Conservation (phyloP, 306 rosid genomes). For the Oemleria cerasiformis region DNA sequence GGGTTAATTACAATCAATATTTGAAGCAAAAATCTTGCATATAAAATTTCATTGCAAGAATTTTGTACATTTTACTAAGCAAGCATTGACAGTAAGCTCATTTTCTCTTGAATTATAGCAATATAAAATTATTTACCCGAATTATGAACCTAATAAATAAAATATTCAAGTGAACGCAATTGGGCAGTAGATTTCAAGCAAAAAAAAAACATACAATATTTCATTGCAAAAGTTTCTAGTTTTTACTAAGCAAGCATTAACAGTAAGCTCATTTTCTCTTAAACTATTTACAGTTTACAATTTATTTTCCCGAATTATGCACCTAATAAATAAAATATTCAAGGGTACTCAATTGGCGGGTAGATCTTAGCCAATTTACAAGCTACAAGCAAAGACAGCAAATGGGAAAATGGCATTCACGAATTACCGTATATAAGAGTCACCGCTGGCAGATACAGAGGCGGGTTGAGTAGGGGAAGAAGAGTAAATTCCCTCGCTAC, state of each 20-base stretch:
- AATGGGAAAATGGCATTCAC: constrained; percentile 3
- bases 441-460: constrained; percentile 41
- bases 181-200: neutral
- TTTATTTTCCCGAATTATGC: neutral
- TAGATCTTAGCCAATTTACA: neutral
- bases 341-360: neutral
- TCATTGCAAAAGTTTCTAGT: neutral
- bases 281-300: neutral
- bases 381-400: neutral
- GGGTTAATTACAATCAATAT: neutral
- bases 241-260: neutral
- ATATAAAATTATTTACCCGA: neutral
- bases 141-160: neutral
- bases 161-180: neutral
- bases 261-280: neutral
- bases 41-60: neutral
- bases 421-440: constrained; percentile 65
- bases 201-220: neutral
- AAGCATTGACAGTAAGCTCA: too few species aligned
- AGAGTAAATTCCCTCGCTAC: constrained; percentile 95
- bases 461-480: constrained; percentile 37
- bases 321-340: neutral
- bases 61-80: neutral
- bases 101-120: constrained; percentile 11
- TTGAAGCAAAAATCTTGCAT: neutral